Base-by-base conservation (phyloP, 2,329 filamentous ascomycete species). In the Pseudogymnoascus sp. region DNA sequence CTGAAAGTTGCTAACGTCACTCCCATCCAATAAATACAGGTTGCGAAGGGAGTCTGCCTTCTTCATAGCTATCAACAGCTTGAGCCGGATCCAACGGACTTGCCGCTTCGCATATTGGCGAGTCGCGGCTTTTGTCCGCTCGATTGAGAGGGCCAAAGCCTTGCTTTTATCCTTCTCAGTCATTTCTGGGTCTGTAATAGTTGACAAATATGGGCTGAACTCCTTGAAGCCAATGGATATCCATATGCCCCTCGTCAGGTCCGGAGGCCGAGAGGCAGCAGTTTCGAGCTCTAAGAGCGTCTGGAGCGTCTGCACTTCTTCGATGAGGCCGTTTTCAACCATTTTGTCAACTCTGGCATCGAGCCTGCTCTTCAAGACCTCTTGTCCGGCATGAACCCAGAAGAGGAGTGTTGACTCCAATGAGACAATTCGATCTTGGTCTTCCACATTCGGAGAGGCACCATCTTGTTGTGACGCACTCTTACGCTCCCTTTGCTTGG, bases 211-310 rank as follows among this genome's bases (percentile, higher is more conserved):
- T 0, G 84, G 80, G 63, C 89, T 82, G 71, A 97, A 89, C 72
- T 99, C 91, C 73, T 95, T 97, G 76, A 92, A 97, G 0, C 94
- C 94, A 66, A 99, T 99, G 1, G 92, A 94, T 62, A 96, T 89
- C 92, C 93, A 99, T 47, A 99, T 95, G 0, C 94, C 95, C 62
- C 87, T 85, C 1, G 84, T 89, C 67, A 85, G 81, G 71, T 97
- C 91, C 1, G 94, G 75, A 0, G 74, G 67, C 1, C 79, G 74
- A 0, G 85, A 87, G 1, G 77, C 70, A 0, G 76, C 72, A 59
- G 77, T 72, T 62, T 80, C 75, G 4, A 75, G 68, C 14, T 76
- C 69, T 1, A 82, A 74, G 65, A 82, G 81, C 1, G 75, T 71
- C 11, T 77, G 77, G 69, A 90, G 79, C 1, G 73, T 76, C 40